A percentile compares a stretch with the other conserved stretches of the same genome.
Conservation (phyloP, 1,139 yeast genomes). For the Scheffersomyces lignicola region DNA sequence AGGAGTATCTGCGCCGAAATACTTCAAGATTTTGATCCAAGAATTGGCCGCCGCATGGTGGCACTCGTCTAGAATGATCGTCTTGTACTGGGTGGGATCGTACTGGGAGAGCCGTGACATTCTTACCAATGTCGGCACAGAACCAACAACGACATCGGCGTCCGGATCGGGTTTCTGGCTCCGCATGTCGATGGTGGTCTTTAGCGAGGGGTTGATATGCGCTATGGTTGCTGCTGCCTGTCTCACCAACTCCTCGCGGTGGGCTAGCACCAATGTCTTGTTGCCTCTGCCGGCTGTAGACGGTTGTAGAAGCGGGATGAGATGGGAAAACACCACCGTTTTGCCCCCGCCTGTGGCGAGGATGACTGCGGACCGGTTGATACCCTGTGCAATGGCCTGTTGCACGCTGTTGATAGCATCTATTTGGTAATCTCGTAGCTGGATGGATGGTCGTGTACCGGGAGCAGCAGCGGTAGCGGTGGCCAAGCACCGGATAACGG, state of each 20-base stretch:
- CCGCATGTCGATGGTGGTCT: conserved; percentile 77
- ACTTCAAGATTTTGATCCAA: conserved; percentile 56
- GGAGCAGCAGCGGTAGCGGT: no score
- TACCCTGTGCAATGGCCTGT: conserved; percentile 46
- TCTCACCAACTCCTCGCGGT: conserved; percentile 71
- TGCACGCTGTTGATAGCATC: conserved; percentile 65
- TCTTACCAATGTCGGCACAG: conserved; percentile 66
- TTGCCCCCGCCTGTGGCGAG: conserved; percentile 97
- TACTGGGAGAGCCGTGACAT: conserved; percentile 51
- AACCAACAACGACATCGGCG: conserved; percentile 73
- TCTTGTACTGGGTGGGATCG: conserved; percentile 58
- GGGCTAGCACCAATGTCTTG: conserved; percentile 71
- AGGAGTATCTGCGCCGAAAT: conserved; percentile 53
- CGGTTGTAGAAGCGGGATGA: conserved; percentile 53
- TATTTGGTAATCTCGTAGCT: conserved; percentile 62
- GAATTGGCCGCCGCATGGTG: conserved; percentile 85
- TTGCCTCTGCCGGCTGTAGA: conserved; percentile 30
- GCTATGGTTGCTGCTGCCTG: conserved; percentile 65
- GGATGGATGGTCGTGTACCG: not conserved
- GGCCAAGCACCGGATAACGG: no score
- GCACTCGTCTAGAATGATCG: conserved; percentile 87
- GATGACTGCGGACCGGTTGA: conserved; percentile 72
- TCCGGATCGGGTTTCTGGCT: conserved; percentile 33
- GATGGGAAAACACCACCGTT: conserved; percentile 76
- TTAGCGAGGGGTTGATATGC: conserved; percentile 47